Base-by-base conservation (phyloP, 2,329 filamentous ascomycete genomes). In the Pseudocercospora ulei region DNA sequence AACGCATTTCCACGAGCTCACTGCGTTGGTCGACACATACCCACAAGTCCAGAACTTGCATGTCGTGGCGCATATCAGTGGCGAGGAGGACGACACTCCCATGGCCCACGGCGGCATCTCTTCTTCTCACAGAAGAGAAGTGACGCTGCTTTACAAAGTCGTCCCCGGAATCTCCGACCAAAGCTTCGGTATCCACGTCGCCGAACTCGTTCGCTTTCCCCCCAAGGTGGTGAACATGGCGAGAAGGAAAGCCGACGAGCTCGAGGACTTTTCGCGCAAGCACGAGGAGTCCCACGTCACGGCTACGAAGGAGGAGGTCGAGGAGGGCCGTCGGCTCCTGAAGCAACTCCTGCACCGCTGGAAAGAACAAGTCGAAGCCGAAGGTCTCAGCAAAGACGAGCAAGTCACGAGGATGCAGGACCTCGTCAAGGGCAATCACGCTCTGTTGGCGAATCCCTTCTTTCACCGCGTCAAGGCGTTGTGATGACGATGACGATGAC, bases 171-270 rank as follows among this genome's bases (percentile, higher is more conserved):
- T 98, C 53, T 95, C 86, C 58, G 90, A 98, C 62, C 90, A 98
- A 65, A 90, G 82, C 42, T 98, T 98, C 61, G 90, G 90, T 53
- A 98, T 98, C 53, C 90, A 98, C 63, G 92, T 98, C 8, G 90
- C 90, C 1, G 90, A 98, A 65, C 73, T 98, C 4, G 90, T 98
- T 12, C 78, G 87, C 28, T 98, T 98, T 66, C 90, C 90, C 0
- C 80, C 85, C 53, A 98, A 98, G 66, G 92, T 98, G 9, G 82
- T 98, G 44, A 85, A 86, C 48, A 98, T 98, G 92, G 90, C 90
- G n/a, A 93, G 93, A 66, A 76, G 90, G 53, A 98, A 98, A 67
- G 90, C 90, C 0, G 90, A 96, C 61, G 92, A 98, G 69, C 71
- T 98, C 22, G 90, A 98, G 61, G 90, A 98, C 60, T 98, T 98